Conservation (phyloP, 2,329 filamentous ascomycete species). For the Aspergillus luchuensis region DNA sequence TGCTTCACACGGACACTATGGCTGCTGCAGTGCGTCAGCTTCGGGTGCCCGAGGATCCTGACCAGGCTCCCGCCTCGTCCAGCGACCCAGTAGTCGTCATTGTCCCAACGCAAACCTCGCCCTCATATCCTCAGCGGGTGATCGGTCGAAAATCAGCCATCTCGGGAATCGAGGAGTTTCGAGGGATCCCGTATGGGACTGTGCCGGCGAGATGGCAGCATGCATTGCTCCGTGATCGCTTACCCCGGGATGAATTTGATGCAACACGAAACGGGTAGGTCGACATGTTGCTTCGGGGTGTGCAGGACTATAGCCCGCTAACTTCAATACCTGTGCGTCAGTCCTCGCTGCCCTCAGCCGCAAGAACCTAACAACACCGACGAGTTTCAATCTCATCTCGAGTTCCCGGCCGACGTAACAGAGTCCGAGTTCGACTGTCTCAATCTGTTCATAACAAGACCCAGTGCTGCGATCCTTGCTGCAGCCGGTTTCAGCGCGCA, state of each 20-base stretch:
- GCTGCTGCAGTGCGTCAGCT: not conserved
- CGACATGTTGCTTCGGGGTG: too few relatives aligned
- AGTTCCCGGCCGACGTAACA: not conserved
- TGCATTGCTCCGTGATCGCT: conserved; percentile 5
- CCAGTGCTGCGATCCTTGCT: not conserved
- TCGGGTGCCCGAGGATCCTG: not conserved
- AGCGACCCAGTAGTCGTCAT: not conserved
- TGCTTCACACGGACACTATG: not conserved
- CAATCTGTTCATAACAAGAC: conserved; percentile 4
- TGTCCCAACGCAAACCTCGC: not conserved
- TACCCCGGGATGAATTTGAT: not conserved
- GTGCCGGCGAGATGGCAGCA: conserved; percentile 7
- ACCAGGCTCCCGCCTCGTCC: not conserved
- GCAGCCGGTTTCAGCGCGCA: not conserved
- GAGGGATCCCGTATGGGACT: conserved; percentile 3
- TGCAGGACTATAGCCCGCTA: not conserved
- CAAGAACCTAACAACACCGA: conserved; percentile 8
- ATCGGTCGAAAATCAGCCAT: not conserved
- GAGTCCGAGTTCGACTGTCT: conserved; percentile 5
- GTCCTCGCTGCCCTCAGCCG: conserved; percentile 3
- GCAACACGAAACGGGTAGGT: conserved; percentile 3
- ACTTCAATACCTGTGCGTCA: not conserved
- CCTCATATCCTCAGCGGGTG: not conserved
- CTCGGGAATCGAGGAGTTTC: conserved; percentile 3
- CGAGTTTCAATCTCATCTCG: not conserved